Base-by-base conservation (phyloP, 306 rosid species). In the Quercus berberidifolia region DNA sequence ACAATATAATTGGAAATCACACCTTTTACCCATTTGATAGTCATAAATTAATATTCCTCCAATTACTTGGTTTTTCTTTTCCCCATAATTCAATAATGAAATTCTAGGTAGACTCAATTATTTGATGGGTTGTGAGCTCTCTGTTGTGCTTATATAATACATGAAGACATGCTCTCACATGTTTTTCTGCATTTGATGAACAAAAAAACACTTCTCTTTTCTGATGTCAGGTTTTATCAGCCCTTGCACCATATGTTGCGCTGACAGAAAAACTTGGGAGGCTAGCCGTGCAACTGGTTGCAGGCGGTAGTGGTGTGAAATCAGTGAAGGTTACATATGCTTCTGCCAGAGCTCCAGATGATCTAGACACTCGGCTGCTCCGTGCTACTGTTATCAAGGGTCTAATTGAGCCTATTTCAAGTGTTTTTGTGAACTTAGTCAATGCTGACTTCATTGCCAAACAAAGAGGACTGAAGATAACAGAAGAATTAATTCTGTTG, bases 341-440 rank as follows among this genome's bases (percentile, higher is more conserved):
- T 52, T 93, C 98, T 25, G 78, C 97, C 0, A 90, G 99, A 86
- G 96, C 91, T 28, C 96, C 97, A 23, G 98, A 96, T 87, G 98
- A 96, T 82, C 96, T 96, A 71, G 99, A 96, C 87, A 93, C 99
- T 25, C 91, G 99, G 77, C 81, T 96, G 73, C 92, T 96, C 35
- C 99, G 99, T 56, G 99, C 99, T 81, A 96, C 93, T 98, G 93
- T 96, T 80, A 93, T 85, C 54, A 92, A 95, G 91, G 99, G 99
- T 83, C 88, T 96, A 69, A 93, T 96, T 49, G 99, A 96, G 85
- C 99, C 99, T 13, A 96, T 96, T 67, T 93, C 98, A 74, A 86
- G 90, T 52, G 99, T 87, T 69, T 96, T 91, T 4, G 97, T 96
- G 76, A 96, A 96, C 83, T 84, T 96, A 85, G 98, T 96, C 12